These are phyloP conservation scores for Cystobasidium tubakii DNA, from an alignment of 768 basidiomycete genomes.

Conservation along the genomic window DNA sequence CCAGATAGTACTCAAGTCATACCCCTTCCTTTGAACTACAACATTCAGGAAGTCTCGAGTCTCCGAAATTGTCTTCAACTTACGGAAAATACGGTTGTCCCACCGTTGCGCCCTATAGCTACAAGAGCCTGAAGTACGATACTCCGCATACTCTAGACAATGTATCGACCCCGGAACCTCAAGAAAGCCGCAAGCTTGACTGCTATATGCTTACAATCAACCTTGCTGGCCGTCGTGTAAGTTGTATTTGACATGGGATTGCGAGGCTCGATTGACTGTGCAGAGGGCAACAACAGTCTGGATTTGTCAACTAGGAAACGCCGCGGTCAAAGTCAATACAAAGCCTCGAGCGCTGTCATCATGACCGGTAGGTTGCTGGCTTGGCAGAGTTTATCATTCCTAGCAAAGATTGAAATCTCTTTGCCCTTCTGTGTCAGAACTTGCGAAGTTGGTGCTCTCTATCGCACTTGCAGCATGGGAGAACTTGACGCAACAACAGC, in stretches of 20 bases:
- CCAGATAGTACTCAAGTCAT: too few relatives aligned
- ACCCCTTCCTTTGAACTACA: too few relatives aligned
- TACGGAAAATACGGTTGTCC: too few relatives aligned
- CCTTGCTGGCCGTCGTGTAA: slow-evolving; percentile 42
- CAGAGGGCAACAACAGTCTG: not conserved
- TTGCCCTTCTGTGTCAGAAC: slow-evolving; percentile 31
- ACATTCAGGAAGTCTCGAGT: too few relatives aligned
- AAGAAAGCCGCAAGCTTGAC: slow-evolving; percentile 36
- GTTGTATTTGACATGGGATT: not conserved
- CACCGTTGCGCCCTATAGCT: too few relatives aligned
- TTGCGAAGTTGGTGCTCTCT: slow-evolving; percentile 45
- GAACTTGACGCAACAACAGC: not conserved
- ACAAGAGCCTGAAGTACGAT: too few relatives aligned
- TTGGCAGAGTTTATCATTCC: not conserved
- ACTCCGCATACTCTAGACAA: not conserved
- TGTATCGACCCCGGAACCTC: not conserved
- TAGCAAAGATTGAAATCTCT: not conserved
- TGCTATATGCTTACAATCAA: slow-evolving; percentile 44
- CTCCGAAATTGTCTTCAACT: too few relatives aligned
- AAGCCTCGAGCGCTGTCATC: slow-evolving; percentile 44
- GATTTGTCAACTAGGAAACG: not conserved
- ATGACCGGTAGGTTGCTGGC: slow-evolving; percentile 39
- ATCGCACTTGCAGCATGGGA: slow-evolving; percentile 41
- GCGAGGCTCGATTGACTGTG: too few relatives aligned
- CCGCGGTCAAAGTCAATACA: slow-evolving; percentile 41